phyloP scores from a whole-genome alignment of 768 basidiomycete species.

The Auriscalpium vulgare region DNA sequence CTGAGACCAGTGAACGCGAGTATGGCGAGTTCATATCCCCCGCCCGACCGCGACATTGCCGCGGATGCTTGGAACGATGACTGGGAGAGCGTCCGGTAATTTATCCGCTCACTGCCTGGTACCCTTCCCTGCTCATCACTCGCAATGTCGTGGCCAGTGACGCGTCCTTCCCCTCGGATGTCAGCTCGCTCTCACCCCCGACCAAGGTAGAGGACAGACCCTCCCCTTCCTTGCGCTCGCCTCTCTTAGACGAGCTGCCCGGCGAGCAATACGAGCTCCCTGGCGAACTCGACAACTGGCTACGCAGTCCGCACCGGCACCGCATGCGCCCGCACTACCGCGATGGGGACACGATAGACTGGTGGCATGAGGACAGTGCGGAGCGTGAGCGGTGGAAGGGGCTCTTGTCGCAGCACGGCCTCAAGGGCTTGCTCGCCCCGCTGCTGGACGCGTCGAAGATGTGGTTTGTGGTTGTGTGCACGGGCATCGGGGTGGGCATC shows the following conservation, averaged over 20 bases:
- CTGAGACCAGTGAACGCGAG: neutral
- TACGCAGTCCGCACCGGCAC: constrained; percentile 10
- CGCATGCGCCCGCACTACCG: constrained; percentile 27
- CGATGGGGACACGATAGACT: constrained; percentile 61
- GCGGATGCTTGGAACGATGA: neutral
- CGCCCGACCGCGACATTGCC: neutral
- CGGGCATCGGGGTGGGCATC: constrained; percentile 60
- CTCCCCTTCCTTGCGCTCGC: neutral
- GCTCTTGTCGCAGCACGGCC: constrained; percentile 42
- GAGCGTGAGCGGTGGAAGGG: constrained; percentile 50
- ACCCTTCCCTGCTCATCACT: too few relatives aligned
- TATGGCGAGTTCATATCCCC: neutral
- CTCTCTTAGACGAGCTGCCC: constrained; percentile 4
- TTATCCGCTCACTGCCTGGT: neutral
- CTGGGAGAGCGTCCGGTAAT: neutral
- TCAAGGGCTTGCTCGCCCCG: constrained; percentile 47
- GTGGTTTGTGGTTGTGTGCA: constrained; percentile 62
- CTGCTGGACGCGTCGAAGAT: constrained; percentile 49
- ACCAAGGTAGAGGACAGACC: neutral
- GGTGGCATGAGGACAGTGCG: constrained; percentile 56
- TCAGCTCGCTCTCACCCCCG: neutral
- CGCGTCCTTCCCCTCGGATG: too few relatives aligned
- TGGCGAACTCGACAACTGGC: constrained; percentile 7
- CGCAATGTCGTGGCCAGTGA: too few relatives aligned
- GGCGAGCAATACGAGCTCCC: constrained; percentile 10